A percentile compares a stretch with the other conserved stretches of the same genome.
These are phyloP conservation scores for rapeseed (Brassica napus) DNA, from an alignment of 345 rosid genomes.

Conservation along the genomic window DNA sequence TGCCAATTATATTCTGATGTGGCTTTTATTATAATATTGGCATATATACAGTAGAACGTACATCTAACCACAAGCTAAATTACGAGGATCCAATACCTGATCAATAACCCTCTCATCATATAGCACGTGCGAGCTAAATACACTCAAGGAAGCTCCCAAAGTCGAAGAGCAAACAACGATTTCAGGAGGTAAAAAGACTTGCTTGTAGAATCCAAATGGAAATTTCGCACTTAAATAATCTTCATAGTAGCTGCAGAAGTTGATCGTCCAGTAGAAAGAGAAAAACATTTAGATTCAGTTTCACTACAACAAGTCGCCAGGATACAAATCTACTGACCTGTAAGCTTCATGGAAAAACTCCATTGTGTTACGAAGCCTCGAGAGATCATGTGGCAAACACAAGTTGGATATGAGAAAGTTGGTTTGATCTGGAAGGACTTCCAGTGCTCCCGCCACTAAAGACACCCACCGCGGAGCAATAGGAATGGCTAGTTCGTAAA, in stretches of 20 bases:
- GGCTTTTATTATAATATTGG: conserved; percentile 15
- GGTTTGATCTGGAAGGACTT: conserved; percentile 72
- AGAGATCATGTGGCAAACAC: conserved; percentile 63
- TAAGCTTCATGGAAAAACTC: conserved; percentile 83
- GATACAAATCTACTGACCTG: conserved; percentile 54
- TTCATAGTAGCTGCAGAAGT: conserved; percentile 77
- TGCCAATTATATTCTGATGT: background rate
- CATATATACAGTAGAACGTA: background rate
- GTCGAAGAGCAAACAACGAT: conserved; percentile 69
- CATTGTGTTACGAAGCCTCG: conserved; percentile 72
- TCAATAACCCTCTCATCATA: conserved; percentile 90
- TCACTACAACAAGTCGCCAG: conserved; percentile 7
- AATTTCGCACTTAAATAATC: conserved; percentile 82
- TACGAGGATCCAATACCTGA: conserved; percentile 55
- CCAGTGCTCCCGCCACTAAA: conserved; percentile 84
- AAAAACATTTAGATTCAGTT: conserved; percentile 7
- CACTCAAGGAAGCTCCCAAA: conserved; percentile 80
- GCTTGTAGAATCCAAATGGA: conserved; percentile 94
- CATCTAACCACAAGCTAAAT: conserved; percentile 7
- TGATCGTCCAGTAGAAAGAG: conserved; percentile 26
- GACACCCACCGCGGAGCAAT: conserved; percentile 84
- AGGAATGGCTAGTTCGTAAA: conserved; percentile 79
- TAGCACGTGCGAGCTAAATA: conserved; percentile 78
- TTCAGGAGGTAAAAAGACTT: conserved; percentile 86
- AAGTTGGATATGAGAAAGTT: conserved; percentile 72